Conservation (phyloP, 129 eudicot genomes). For the Sambucus nigra region DNA sequence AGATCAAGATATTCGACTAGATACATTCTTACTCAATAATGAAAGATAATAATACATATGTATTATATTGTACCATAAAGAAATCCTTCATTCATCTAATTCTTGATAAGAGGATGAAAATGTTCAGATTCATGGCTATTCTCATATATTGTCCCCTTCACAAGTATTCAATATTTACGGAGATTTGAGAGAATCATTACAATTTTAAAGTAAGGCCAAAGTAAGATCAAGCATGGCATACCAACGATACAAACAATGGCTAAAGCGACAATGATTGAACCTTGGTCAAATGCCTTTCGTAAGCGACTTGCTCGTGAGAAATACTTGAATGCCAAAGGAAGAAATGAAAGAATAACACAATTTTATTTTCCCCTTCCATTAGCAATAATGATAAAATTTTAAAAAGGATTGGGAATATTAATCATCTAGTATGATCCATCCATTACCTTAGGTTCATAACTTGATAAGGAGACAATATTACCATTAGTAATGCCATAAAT, state of each 20-base stretch:
- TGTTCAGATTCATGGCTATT: background rate
- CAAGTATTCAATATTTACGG: background rate
- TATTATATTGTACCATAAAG: too few relatives aligned
- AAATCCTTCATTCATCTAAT: background rate
- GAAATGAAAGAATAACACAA: constrained; percentile 59
- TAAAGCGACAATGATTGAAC: constrained; percentile 72
- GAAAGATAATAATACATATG: too few relatives aligned
- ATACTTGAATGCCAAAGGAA: constrained; percentile 72
- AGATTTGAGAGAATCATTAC: background rate
- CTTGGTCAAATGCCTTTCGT: constrained; percentile 70
- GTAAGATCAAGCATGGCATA: constrained; percentile 67
- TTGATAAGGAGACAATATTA: constrained; percentile 64
- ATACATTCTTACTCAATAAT: too few relatives aligned
- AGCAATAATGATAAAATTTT: constrained; percentile 8
- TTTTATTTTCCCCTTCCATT: constrained; percentile 71
- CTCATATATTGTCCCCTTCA: background rate
- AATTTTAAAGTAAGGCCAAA: constrained; percentile 22
- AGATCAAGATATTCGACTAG: too few relatives aligned
- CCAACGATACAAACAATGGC: constrained; percentile 56
- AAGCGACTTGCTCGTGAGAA: constrained; percentile 60
- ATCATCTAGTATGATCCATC: background rate
- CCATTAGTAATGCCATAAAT: constrained; percentile 54
- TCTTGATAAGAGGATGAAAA: background rate
- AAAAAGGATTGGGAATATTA: too few relatives aligned
- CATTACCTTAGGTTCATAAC: constrained; percentile 66